Evolutionary conservation across 2,329 filamentous ascomycete species (phyloP), one percentile per base, ranked within the genome.

Genomic region (Calycina marina): DNA sequence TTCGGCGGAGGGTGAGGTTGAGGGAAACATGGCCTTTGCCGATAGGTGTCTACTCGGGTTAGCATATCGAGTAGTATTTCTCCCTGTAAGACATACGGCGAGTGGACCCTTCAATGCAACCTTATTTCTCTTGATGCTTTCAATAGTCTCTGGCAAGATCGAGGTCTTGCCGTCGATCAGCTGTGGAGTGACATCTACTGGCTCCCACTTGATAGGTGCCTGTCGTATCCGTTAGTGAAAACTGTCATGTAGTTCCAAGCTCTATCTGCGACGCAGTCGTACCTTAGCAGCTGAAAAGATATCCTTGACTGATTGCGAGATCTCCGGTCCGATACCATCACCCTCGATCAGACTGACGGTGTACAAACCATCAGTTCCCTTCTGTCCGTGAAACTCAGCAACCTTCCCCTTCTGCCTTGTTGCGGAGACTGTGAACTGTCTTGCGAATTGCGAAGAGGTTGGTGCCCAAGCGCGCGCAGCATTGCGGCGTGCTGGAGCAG

Each of bases 11-110:
- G 39, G 90, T 98, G 46, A 98, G 69, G 72, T 98, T 98, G 49
- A 98, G 82, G 37, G 90, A 96, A 58, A 98, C 88, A 65, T 98
- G 90, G 54, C 90, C 90, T 71, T 96, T 98, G 61, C 92, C 90
- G 53, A 98, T 75, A 44, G 90, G 90, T 3, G 90, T 98, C 72
- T 86, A 42, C 40, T 30, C 18, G 22, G 37, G 36, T 45, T 15
- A 40, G 35, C 28, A 24, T 5, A 11, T 29, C 20, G 32, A 33
- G 40, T 40, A 28, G 41, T 42, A 40, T 31, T 40, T 31, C 14
- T 25, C 25, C 31, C 30, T 25, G 28, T 28, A 37, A 33, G 37
- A 64, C 77, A 41, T 77, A 88, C 81, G 50, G 92, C 92, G 46
- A 98, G 77, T 51, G 92, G 92, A 44, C 92, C 90, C 73, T 98